Evolutionary conservation across 2,329 filamentous ascomycete species (phyloP), one percentile per base, ranked within the genome.

Genomic region (Nemania bipapillata): DNA sequence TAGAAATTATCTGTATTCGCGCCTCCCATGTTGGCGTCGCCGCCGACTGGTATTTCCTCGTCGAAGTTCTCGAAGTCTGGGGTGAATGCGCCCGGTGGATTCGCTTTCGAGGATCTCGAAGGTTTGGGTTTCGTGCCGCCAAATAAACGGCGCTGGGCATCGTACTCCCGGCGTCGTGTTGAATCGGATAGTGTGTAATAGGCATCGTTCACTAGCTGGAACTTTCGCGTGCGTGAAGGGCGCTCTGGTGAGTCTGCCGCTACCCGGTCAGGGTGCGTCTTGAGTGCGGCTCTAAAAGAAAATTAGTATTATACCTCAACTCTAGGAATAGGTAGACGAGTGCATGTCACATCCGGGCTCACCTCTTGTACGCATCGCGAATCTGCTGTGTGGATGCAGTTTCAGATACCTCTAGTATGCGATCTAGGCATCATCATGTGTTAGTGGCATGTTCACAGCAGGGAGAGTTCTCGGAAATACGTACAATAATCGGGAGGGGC

Each of bases 291-390:
- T 78, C 92, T 94, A 77, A 9, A n/a, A 35, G 30, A n/a, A 57
- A 42, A 32, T 70, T 53, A 67, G 63, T 49, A 37, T 28, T 22
- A 5, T 53, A 12, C 1, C n/a, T 24, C 37, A 22, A 42, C 17
- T 56, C 28, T 3, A 42, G 22, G 4, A 49, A 20, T 28, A 26
- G 9, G 8, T 17, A 63, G 24, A 4, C 20, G 28, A 7, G 7
- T 9, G 4, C 28, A 17, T 35, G 15, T 15, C 32, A n/a, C 0
- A n/a, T 6, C n/a, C 4, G 1, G 24, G 57, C 79, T 60, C 77
- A 92, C 91, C 91, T 91, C 80, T 99, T 99, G 85, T 98, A 99
- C 58, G 94, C 96, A 85, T 93, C 92, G 75, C 95, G 92, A 78
- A 99, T 91, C 79, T 98, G 92, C 76, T 94, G 89, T 67, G 90